Percentiles rank a stretch among this genome's conserved stretches.
Evolutionary conservation across 2,329 filamentous ascomycete species (phyloP).

Genomic region (Diaporthe sp.): DNA sequence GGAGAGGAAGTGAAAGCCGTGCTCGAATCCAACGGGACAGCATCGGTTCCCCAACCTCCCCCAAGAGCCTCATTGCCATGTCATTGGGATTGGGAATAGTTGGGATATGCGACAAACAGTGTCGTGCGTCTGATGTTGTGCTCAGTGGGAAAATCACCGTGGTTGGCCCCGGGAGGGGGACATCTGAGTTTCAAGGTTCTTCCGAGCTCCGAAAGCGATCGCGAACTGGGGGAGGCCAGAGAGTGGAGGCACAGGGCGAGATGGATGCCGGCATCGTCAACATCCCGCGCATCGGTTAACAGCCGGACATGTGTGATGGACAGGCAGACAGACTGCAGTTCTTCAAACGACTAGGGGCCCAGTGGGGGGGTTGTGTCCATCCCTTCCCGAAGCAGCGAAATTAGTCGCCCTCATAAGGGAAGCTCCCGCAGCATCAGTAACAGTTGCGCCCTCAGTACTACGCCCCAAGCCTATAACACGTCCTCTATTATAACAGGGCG

Average conservation of each 20-base stretch:
- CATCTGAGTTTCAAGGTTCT: background rate
- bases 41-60: background rate
- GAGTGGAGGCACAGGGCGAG: background rate
- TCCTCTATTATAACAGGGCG: conserved; percentile 16
- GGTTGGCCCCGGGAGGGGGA: background rate
- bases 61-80: background rate
- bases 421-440: conserved; percentile 27
- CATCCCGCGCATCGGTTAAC: background rate
- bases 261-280: background rate
- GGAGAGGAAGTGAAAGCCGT: conserved; percentile 10
- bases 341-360: conserved; percentile 7
- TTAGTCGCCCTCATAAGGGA: background rate
- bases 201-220: conserved; percentile 13
- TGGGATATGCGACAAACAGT: background rate
- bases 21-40: background rate
- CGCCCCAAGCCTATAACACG: background rate
- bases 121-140: background rate
- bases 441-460: background rate
- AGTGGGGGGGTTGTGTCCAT: background rate
- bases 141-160: background rate
- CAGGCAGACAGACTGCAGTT: conserved; percentile 6
- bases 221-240: background rate
- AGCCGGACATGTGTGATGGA: background rate
- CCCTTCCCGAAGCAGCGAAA: conserved; percentile 14
- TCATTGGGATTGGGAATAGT: background rate